Evolutionary conservation across 2,329 filamentous ascomycete species (phyloP).

Genomic region (Leptographium lundbergii): DNA sequence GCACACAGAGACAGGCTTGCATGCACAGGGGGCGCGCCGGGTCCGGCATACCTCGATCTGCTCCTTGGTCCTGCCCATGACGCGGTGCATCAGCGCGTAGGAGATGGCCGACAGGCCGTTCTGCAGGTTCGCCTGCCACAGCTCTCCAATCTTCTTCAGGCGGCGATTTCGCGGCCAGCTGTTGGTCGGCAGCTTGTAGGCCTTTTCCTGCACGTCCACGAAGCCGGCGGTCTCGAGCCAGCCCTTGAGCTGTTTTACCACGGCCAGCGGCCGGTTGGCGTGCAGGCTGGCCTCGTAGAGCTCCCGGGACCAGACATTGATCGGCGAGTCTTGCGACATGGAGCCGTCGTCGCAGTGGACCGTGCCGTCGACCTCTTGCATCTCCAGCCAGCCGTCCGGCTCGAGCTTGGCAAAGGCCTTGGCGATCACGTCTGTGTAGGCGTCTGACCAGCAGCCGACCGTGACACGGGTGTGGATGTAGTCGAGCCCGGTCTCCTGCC

Average conservation of each 20-base stretch:
- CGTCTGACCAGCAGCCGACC: constrained; percentile 35
- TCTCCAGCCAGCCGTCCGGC: constrained; percentile 43
- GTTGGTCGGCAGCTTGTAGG: constrained; percentile 21
- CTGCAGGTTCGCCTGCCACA: constrained; percentile 18
- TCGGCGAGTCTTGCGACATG: constrained; percentile 10
- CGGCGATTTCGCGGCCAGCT: constrained; percentile 19
- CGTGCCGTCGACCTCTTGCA: constrained; percentile 30
- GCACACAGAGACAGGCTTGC: background rate
- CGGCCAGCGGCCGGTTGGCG: constrained; percentile 11
- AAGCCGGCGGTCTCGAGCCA: constrained; percentile 19
- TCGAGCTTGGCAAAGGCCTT: constrained; percentile 35
- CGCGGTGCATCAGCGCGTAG: constrained; percentile 19
- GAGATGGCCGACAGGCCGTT: constrained; percentile 20
- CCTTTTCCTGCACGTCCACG: constrained; percentile 17
- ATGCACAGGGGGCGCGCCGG: too few species aligned
- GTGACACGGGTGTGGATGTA: constrained; percentile 41
- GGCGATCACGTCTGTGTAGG: constrained; percentile 34
- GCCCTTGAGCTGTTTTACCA: constrained; percentile 12
- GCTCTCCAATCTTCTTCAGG: constrained; percentile 19
- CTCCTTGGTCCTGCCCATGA: constrained; percentile 26
- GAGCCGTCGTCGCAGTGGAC: constrained; percentile 16
- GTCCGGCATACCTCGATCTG: constrained; percentile 32
- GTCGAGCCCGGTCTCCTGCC: constrained; percentile 40
- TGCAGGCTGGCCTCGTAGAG: constrained; percentile 9
- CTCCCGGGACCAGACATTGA: constrained; percentile 13